Conservation (phyloP, 495 filamentous ascomycete genomes). For the Extremus antarcticus region DNA sequence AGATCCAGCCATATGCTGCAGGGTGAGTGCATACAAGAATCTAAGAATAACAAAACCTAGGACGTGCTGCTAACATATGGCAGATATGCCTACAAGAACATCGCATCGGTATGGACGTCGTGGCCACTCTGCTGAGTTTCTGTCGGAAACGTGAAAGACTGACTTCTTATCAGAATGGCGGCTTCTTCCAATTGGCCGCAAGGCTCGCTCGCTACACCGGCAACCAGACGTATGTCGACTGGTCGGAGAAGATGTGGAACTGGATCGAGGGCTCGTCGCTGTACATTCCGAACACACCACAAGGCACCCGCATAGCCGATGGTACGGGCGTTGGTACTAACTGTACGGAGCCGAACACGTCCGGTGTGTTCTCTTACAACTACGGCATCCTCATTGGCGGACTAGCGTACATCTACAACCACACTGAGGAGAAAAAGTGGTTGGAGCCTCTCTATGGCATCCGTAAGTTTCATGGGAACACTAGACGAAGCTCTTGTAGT, state of each 20-base stretch:
- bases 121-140: neutral
- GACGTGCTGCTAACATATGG: conserved; percentile 10
- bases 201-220: conserved; percentile 65
- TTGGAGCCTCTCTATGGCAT: neutral
- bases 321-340: conserved; percentile 46
- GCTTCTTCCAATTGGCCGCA: conserved; percentile 69
- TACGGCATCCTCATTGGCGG: conserved; percentile 54
- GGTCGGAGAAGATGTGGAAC: conserved; percentile 51
- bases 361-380: conserved; percentile 64
- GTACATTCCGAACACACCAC: conserved; percentile 46
- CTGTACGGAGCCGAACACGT: conserved; percentile 36
- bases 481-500: neutral
- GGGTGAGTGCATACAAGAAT: conserved; percentile 37
- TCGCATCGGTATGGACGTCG: conserved; percentile 44
- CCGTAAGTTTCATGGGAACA: neutral
- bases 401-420: conserved; percentile 40
- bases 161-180: conserved; percentile 58
- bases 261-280: conserved; percentile 57
- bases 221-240: conserved; percentile 67
- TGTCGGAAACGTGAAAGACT: conserved; percentile 36
- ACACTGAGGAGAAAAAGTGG: conserved; percentile 8
- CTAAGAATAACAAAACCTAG: neutral
- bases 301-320: conserved; percentile 52
- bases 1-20: conserved; percentile 69
- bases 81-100: conserved; percentile 74